Conservation (phyloP, 208 protist species). For the Wallacemonas collosoma region DNA sequence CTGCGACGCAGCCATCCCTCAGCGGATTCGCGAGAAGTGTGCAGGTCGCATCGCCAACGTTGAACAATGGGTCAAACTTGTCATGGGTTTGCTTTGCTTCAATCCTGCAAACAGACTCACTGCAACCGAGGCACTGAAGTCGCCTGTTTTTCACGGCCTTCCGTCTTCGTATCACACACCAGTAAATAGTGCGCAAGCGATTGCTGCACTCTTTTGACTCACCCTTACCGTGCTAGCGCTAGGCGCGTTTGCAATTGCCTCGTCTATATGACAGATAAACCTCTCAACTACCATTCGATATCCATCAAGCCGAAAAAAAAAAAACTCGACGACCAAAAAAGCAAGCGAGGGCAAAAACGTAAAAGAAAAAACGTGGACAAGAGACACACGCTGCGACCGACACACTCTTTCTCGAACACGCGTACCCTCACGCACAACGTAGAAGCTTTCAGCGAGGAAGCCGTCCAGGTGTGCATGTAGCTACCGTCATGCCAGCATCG, state of each 20-base stretch:
- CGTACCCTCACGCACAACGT: too few relatives aligned
- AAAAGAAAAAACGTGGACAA: background rate
- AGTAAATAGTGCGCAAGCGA: background rate
- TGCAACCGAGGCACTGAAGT: conserved; percentile 6
- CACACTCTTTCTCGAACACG: too few relatives aligned
- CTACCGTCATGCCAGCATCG: too few relatives aligned
- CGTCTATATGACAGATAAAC: background rate
- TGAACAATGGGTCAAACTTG: conserved; percentile 20
- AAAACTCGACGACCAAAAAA: background rate
- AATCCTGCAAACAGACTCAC: conserved; percentile 15
- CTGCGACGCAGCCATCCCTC: conserved; percentile 19
- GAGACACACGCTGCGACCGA: too few relatives aligned
- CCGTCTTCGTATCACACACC: conserved; percentile 1
- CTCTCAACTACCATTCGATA: background rate
- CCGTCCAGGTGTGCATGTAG: too few relatives aligned
- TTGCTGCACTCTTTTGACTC: conserved; percentile 10
- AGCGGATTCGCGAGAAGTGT: conserved; percentile 17
- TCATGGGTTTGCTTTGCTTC: conserved; percentile 27
- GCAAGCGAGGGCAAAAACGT: background rate
- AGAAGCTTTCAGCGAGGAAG: too few relatives aligned
- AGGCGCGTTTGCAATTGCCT: background rate
- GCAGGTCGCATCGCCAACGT: conserved; percentile 3
- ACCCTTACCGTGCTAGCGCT: background rate
- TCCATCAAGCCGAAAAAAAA: background rate
- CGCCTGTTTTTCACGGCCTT: conserved; percentile 8